Evolutionary conservation across 768 basidiomycete species (phyloP), one percentile per base, ranked within the genome.

Genomic region (Lepiota brunneoincarnata): DNA sequence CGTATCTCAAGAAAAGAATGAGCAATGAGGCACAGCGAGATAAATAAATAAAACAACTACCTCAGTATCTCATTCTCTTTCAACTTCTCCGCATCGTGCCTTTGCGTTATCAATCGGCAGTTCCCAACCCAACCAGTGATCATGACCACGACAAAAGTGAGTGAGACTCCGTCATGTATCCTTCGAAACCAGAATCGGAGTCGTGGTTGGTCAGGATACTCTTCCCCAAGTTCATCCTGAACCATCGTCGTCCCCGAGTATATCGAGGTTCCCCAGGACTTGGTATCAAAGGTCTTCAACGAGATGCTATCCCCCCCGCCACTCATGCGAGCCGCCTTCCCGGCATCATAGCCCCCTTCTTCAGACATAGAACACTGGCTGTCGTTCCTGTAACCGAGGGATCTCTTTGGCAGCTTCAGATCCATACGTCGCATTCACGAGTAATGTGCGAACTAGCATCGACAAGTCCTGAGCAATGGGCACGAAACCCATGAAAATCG

Each of bases 101-200:
- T 36, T 41, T 56, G 51, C 36, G 56, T 52, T 51, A 63, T 44
- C 49, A 64, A 42, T 21, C 57, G 50, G 10, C 56, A 40, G 21
- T 66, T 70, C 9, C 66, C 65, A 12, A 65, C 51, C 38, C 66
- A 60, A 17, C 64, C 69, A 6, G 60, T 55, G 20, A 62, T 52
- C 36, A 63, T 52, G 10, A 64, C 64, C 5, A 49, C 58, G 17
- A 68, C 24, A 47, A 64, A 67, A 6, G 59, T 34, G 2, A 68
- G 18, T 4, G 34, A 34, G 9, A 63, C 59, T 6, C 48, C 55
- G 42, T 63, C 63, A 23, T 58, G 56, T 48, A 67, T 64, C 21
- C 67, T 64, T 40, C 71, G 69, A 58, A 66, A 67, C 60, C 64
- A 62, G 36, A 58, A 62, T 10, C 70, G 64, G 31, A 59, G 58